These are phyloP conservation scores for Ustilago shanxiensis DNA, from an alignment of 1,284 basidiomycete genomes.

Conservation along the genomic window DNA sequence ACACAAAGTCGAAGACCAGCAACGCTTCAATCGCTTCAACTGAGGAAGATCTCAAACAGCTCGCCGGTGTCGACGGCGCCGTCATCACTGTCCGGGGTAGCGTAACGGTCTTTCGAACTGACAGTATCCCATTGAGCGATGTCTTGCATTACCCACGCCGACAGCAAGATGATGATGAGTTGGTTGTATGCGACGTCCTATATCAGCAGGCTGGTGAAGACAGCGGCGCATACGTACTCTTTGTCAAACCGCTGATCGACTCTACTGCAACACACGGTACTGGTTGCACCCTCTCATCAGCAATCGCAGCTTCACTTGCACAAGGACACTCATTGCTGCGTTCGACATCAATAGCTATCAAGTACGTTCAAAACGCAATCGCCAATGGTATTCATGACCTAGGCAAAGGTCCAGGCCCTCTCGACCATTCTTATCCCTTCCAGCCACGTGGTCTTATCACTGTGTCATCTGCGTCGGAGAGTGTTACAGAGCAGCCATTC, in stretches of 20 bases:
- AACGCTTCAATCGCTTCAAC: background rate
- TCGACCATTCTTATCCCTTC: constrained; percentile 86
- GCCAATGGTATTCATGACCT: constrained; percentile 77
- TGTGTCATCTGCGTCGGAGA: constrained; percentile 32
- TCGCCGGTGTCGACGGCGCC: constrained; percentile 40
- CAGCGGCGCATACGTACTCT: constrained; percentile 59
- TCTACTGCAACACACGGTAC: constrained; percentile 80
- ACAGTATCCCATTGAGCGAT: constrained; percentile 35
- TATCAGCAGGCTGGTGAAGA: constrained; percentile 71
- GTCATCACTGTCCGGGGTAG: constrained; percentile 26
- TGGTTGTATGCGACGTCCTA: constrained; percentile 81
- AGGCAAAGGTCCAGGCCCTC: constrained; percentile 84
- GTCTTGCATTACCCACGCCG: constrained; percentile 14
- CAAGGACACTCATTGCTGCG: constrained; percentile 75
- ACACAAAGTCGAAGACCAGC: background rate
- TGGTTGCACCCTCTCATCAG: constrained; percentile 89
- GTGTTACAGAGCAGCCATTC: constrained; percentile 39
- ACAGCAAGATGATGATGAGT: background rate
- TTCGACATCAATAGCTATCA: constrained; percentile 76
- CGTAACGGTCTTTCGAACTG: constrained; percentile 42
- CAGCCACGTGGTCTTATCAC: constrained; percentile 57
- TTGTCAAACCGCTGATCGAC: constrained; percentile 53
- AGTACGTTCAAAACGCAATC: constrained; percentile 84
- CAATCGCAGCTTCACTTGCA: constrained; percentile 80
- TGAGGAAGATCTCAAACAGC: constrained; percentile 22